A percentile compares a stretch with the other conserved stretches of the same genome.
These are phyloP conservation scores for Rhodotorula diobovata DNA, from an alignment of 768 basidiomycete species.

Conservation along the genomic window DNA sequence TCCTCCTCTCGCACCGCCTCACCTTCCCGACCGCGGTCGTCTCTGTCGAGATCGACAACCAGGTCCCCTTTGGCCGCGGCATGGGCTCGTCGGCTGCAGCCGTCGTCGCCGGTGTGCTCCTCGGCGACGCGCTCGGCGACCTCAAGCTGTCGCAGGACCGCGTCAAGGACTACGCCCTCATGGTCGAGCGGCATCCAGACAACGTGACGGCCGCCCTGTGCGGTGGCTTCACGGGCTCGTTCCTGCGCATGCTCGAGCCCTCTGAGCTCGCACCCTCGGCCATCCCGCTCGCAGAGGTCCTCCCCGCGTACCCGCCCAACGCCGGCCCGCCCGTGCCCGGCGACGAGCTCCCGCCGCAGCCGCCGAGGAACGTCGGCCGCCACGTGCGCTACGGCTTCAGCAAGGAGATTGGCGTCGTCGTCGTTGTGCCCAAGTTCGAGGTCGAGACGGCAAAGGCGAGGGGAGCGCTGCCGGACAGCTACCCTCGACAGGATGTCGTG, in stretches of 20 bases:
- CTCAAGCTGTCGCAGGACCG: conserved; percentile 66
- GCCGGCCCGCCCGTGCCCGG: conserved; percentile 52
- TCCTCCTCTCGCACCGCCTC: conserved; percentile 81
- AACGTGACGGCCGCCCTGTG: conserved; percentile 96
- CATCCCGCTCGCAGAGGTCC: conserved; percentile 89
- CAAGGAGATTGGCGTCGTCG: conserved; percentile 77
- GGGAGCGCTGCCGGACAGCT: conserved; percentile 74
- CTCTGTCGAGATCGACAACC: conserved; percentile 73
- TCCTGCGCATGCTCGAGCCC: conserved; percentile 80
- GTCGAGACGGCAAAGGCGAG: conserved; percentile 92
- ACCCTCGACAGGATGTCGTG: conserved; percentile 87
- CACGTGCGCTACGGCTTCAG: conserved; percentile 87
- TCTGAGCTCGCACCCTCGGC: conserved; percentile 75
- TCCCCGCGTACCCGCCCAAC: conserved; percentile 91
- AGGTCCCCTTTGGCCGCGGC: conserved; percentile 96
- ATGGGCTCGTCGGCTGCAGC: conserved; percentile 97
- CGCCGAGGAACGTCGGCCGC: conserved; percentile 87
- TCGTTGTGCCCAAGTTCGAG: conserved; percentile 92
- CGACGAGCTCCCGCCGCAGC: conserved; percentile 64
- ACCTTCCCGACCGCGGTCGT: conserved; percentile 55
- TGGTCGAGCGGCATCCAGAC: conserved; percentile 99
- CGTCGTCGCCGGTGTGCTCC: conserved; percentile 92
- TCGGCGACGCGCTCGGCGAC: conserved; percentile 75
- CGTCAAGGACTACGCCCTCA: conserved; percentile 89
- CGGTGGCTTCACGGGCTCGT: conserved; percentile 94